phyloP scores from a whole-genome alignment of 768 basidiomycete genomes.

The Boletus rubescentipes region DNA sequence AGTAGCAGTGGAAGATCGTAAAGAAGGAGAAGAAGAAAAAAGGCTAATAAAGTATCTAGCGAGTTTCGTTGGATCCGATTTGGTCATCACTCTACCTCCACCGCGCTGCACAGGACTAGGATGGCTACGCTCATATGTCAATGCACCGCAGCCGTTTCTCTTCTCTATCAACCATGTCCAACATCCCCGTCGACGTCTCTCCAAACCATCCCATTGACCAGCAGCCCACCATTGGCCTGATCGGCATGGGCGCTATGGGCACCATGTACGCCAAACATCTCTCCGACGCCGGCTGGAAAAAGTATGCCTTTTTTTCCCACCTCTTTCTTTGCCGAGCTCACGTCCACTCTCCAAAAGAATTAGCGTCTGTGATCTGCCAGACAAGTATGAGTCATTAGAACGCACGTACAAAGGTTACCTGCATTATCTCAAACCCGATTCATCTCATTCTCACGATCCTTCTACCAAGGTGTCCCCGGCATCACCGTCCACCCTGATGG shows the following conservation, averaged over 20 bases:
- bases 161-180: slow-evolving; percentile 11
- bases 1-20: too few relatives aligned
- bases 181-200: slow-evolving; percentile 24
- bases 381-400: slow-evolving; percentile 64
- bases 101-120: too few relatives aligned
- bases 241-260: slow-evolving; percentile 99
- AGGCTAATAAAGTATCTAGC: too few relatives aligned
- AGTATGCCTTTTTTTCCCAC: slow-evolving; percentile 41
- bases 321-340: not conserved
- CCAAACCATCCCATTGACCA: slow-evolving; percentile 39
- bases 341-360: slow-evolving; percentile 50
- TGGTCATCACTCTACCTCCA: too few relatives aligned
- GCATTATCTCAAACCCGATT: slow-evolving; percentile 34
- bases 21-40: too few relatives aligned
- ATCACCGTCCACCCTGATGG: slow-evolving; percentile 75
- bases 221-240: slow-evolving; percentile 85
- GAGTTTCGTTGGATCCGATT: too few relatives aligned
- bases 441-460: slow-evolving; percentile 12
- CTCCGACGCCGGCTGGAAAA: slow-evolving; percentile 82
- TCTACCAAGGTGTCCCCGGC: slow-evolving; percentile 48
- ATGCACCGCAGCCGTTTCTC: not conserved
- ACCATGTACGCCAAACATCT: slow-evolving; percentile 86
- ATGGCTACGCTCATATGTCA: too few relatives aligned
- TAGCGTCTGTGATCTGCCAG: slow-evolving; percentile 83
- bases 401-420: slow-evolving; percentile 58